Evolutionary conservation across 2,329 filamentous ascomycete species (phyloP).

Genomic region (Hypoxylon sp.): DNA sequence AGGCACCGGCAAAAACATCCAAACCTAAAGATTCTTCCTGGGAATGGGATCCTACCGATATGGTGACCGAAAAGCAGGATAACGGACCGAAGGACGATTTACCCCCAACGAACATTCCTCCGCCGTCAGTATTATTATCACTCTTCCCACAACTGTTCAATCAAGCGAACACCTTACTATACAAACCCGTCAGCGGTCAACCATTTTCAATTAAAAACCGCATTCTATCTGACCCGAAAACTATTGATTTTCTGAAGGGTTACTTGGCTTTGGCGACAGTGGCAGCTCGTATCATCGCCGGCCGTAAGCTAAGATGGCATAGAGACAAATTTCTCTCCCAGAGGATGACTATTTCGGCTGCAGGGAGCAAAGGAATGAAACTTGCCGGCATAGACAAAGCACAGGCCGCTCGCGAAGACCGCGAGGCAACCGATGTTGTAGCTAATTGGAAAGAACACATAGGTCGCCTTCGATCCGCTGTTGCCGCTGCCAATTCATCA

Average conservation of each 20-base stretch:
- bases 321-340: conserved; percentile 85
- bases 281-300: conserved; percentile 82
- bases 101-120: conserved; percentile 87
- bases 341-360: conserved; percentile 85
- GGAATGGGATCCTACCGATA: conserved; percentile 60
- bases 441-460: conserved; percentile 78
- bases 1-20: neutral
- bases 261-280: conserved; percentile 72
- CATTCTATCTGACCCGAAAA: conserved; percentile 69
- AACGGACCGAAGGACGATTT: conserved; percentile 48
- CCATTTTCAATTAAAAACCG: conserved; percentile 66
- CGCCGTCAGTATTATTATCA: conserved; percentile 82
- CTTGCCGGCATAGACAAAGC: conserved; percentile 84
- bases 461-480: conserved; percentile 75
- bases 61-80: conserved; percentile 37
- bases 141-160: conserved; percentile 77
- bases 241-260: conserved; percentile 68
- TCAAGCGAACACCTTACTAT: conserved; percentile 69
- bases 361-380: conserved; percentile 88
- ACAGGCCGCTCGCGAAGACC: conserved; percentile 82
- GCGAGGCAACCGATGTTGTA: conserved; percentile 82
- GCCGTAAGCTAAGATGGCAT: conserved; percentile 88
- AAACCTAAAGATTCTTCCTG: conserved; percentile 48
- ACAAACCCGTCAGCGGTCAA: conserved; percentile 70
- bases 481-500: conserved; percentile 70